Percentiles rank a stretch among this genome's conserved stretches.
Conservation (phyloP, 768 basidiomycete species). For the Mycena maculata region DNA sequence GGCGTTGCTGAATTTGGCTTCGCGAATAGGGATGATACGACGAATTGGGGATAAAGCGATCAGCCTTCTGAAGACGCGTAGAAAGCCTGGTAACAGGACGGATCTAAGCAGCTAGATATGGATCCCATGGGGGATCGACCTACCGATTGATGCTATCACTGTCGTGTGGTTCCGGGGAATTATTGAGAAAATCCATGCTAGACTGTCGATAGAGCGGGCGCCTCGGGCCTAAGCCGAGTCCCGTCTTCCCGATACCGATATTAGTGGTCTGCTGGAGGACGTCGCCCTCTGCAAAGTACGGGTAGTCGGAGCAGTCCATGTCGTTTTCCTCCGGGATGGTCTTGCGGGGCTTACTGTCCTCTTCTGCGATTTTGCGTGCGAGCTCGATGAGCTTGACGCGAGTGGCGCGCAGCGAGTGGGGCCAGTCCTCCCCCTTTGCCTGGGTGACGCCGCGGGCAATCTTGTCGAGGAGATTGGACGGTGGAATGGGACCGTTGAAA, state of each 20-base stretch:
- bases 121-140: slow-evolving; percentile 40
- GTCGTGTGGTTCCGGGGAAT: slow-evolving; percentile 59
- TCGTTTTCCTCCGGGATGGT: slow-evolving; percentile 61
- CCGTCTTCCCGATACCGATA: slow-evolving; percentile 51
- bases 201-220: slow-evolving; percentile 83
- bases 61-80: slow-evolving; percentile 73
- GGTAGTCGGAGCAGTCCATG: slow-evolving; percentile 33
- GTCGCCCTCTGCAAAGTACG: slow-evolving; percentile 48
- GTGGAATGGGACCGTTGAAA: slow-evolving; percentile 86
- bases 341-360: slow-evolving; percentile 55
- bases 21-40: slow-evolving; percentile 72
- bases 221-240: slow-evolving; percentile 43
- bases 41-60: slow-evolving; percentile 61
- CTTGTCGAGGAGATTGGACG: slow-evolving; percentile 88
- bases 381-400: slow-evolving; percentile 86
- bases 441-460: slow-evolving; percentile 81
- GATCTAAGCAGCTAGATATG: slow-evolving; percentile 32
- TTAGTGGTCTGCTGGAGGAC: slow-evolving; percentile 61
- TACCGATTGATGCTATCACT: slow-evolving; percentile 73
- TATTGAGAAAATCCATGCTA: slow-evolving; percentile 88
- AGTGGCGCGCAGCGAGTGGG: slow-evolving; percentile 84
- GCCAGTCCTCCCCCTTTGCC: slow-evolving; percentile 85
- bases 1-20: slow-evolving; percentile 49
- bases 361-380: slow-evolving; percentile 73
- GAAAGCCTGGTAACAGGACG: slow-evolving; percentile 61